Percentiles rank a stretch among this genome's conserved stretches.
phyloP scores from a whole-genome alignment of 345 rosid genomes.

The Rhizophora apiculata region DNA sequence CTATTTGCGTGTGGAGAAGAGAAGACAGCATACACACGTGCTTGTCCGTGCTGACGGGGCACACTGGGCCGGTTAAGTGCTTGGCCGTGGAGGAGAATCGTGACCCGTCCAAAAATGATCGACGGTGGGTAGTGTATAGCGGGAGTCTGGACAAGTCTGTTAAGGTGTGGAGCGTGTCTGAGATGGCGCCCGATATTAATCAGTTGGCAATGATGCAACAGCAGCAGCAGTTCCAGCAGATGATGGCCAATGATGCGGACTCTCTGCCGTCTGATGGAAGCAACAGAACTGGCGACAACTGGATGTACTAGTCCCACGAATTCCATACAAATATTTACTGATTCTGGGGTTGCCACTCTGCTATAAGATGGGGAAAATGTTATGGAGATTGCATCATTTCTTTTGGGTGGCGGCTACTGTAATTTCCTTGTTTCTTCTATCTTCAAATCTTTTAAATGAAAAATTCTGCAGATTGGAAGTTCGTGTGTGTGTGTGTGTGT shows the following conservation, averaged over 20 bases:
- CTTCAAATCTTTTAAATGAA: no score
- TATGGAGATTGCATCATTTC: no score
- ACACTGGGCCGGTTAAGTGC: constrained; percentile 89
- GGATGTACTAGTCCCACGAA: no score
- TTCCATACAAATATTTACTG: no score
- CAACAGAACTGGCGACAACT: constrained; percentile 6
- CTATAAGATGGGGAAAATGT: no score
- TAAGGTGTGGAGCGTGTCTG: constrained; percentile 90
- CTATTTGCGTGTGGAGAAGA: constrained; percentile 87
- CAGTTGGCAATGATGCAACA: constrained; percentile 41
- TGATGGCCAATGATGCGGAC: constrained; percentile 28
- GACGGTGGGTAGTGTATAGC: constrained; percentile 79
- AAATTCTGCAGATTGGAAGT: no score
- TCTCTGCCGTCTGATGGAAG: constrained; percentile 32
- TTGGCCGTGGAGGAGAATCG: constrained; percentile 69
- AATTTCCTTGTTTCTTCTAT: no score
- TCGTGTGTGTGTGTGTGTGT: no score
- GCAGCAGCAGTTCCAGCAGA: constrained; percentile 23
- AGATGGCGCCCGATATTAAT: constrained; percentile 45
- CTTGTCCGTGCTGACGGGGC: constrained; percentile 84
- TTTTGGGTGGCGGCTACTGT: no score
- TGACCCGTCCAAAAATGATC: constrained; percentile 40
- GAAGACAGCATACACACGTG: constrained; percentile 69
- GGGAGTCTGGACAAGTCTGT: constrained; percentile 95
- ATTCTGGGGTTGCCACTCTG: no score